A percentile compares a stretch with the other conserved stretches of the same genome.
phyloP scores from a whole-genome alignment of 106 monocot species.

The Dendrobium huoshanense region DNA sequence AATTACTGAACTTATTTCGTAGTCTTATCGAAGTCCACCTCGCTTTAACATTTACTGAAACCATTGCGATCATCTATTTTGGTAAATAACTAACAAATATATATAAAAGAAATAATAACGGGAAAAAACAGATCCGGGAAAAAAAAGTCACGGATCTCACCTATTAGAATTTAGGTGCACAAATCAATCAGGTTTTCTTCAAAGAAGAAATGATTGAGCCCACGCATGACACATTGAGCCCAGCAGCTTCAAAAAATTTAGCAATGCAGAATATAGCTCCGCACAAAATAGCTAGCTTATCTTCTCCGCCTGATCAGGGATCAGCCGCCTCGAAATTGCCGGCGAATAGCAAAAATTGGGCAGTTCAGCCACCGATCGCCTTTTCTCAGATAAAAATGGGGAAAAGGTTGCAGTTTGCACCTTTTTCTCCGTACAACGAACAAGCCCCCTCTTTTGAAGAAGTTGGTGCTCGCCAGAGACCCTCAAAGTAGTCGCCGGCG shows the following conservation, averaged over 20 bases:
- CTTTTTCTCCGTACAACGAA: not conserved
- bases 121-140: not conserved
- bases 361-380: not conserved
- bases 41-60: no score
- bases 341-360: not conserved
- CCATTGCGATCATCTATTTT: no score
- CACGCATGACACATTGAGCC: not conserved
- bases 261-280: slow-evolving; percentile 3
- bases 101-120: no score
- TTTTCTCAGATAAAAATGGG: not conserved
- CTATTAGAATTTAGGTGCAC: not conserved
- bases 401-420: no score
- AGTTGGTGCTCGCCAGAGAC: not conserved
- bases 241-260: not conserved
- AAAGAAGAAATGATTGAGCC: not conserved
- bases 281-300: not conserved
- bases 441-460: not conserved
- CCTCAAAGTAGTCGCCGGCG: not conserved
- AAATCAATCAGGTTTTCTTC: not conserved
- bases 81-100: no score
- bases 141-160: not conserved
- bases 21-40: no score
- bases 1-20: no score
- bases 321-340: not conserved
- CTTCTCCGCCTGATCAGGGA: not conserved